Evolutionary conservation across 139 green algal species (phyloP).

Genomic region (Chlorella ohadii): DNA sequence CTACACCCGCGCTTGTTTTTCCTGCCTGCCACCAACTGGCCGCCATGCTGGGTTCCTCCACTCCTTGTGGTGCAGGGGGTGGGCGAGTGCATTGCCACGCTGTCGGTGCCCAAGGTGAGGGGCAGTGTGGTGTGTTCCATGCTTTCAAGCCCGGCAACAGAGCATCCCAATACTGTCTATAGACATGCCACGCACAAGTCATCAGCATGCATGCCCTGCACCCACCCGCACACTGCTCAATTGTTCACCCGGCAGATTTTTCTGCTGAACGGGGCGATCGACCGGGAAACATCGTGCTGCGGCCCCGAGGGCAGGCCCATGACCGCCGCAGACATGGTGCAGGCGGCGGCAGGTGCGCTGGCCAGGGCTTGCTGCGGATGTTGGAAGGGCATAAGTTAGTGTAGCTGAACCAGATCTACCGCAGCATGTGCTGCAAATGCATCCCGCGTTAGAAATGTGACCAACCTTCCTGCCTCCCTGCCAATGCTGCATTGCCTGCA

Average conservation of each 20-base stretch:
- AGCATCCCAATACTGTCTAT: no score
- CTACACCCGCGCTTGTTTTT: no score
- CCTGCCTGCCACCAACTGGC: no score
- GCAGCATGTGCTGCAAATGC: no score
- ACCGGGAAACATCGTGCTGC: constrained; percentile 87
- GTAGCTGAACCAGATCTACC: no score
- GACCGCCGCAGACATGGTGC: constrained; percentile 87
- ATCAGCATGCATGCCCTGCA: neutral
- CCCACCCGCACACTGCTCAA: no score
- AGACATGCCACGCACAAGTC: no score
- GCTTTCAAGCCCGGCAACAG: no score
- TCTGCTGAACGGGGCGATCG: constrained; percentile 93
- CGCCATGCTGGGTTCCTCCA: no score
- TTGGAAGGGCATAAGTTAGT: no score
- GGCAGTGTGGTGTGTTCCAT: neutral
- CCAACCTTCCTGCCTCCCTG: neutral
- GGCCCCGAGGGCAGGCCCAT: constrained; percentile 68
- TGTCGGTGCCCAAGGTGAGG: constrained; percentile 60
- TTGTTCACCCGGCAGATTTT: constrained; percentile 72
- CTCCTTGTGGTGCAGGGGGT: constrained; percentile 65
- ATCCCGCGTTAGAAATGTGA: no score
- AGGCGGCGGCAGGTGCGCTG: constrained; percentile 56
- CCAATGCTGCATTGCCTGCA: neutral
- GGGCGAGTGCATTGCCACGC: constrained; percentile 80
- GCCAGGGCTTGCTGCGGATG: no score